phyloP scores from a whole-genome alignment of 257 asterid species.

The Rehmannia glutinosa region DNA sequence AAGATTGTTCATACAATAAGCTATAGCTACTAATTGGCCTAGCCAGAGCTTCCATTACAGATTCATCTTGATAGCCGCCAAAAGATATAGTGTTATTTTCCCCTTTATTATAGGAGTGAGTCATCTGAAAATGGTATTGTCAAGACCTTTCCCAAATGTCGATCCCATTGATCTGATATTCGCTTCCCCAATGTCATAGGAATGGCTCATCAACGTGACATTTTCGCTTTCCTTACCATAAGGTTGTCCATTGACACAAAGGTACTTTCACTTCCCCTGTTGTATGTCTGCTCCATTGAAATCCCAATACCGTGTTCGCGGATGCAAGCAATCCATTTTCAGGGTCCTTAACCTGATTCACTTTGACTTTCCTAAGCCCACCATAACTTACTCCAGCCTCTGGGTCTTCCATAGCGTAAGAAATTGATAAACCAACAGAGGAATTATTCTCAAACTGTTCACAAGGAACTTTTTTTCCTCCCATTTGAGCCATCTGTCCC shows the following conservation, averaged over 20 bases:
- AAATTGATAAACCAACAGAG: conserved; percentile 65
- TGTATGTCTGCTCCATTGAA: conserved; percentile 49
- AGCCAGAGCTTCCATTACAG: conserved; percentile 46
- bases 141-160: conserved; percentile 41
- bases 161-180: conserved; percentile 40
- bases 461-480: conserved; percentile 26
- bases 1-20: conserved; percentile 54
- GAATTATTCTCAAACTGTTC: conserved; percentile 48
- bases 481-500: conserved; percentile 32
- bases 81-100: conserved; percentile 42
- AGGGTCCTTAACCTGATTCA: conserved; percentile 66
- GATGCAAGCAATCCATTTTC: no score
- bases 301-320: conserved; percentile 38
- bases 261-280: conserved; percentile 41
- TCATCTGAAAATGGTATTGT: no score
- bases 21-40: conserved; percentile 59
- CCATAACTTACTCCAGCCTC: conserved; percentile 47
- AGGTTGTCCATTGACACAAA: conserved; percentile 48
- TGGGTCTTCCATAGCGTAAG: conserved; percentile 58
- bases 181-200: conserved; percentile 41
- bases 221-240: conserved; percentile 54
- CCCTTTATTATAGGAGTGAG: no score
- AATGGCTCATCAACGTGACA: conserved; percentile 33
- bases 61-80: conserved; percentile 62
- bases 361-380: conserved; percentile 61